These are phyloP conservation scores for Eucalyptus polybractea DNA, from an alignment of 345 rosid species.

Conservation along the genomic window DNA sequence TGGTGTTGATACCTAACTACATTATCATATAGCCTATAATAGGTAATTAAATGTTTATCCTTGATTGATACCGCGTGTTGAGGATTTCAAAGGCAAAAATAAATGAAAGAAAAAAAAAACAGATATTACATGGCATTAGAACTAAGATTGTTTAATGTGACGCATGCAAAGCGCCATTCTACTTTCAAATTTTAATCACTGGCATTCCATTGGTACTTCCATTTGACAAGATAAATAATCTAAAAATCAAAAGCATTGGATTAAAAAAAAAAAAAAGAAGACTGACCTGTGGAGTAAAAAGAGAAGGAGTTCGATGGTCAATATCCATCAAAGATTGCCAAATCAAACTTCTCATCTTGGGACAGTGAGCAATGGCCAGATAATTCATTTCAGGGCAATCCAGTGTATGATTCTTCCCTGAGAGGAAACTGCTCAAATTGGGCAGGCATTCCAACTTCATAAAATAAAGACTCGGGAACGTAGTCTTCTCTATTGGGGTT, in stretches of 20 bases:
- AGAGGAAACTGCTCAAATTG: accelerated
- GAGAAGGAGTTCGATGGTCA: accelerated
- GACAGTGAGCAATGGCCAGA: accelerated
- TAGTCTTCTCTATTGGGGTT: accelerated
- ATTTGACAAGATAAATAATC: too few species aligned
- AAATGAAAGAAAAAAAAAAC: too few species aligned
- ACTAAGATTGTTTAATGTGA: accelerated
- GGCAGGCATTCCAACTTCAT: accelerated
- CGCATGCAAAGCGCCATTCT: accelerated
- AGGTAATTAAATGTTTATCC: accelerated
- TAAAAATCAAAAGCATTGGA: too few species aligned
- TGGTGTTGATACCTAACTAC: accelerated
- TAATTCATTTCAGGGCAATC: accelerated
- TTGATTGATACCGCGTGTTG: accelerated
- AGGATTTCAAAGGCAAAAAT: accelerated
- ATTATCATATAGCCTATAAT: too few species aligned
- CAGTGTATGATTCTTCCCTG: accelerated
- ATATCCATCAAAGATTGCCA: accelerated
- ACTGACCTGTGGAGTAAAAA: too few species aligned
- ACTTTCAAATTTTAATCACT: accelerated
- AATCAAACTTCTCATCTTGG: too few species aligned
- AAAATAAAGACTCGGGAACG: accelerated
- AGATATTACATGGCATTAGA: accelerated
- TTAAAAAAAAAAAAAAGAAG: too few species aligned
- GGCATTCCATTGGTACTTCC: too few species aligned